phyloP scores from a whole-genome alignment of 106 monocot species.

The Dendrobium catenatum region DNA sequence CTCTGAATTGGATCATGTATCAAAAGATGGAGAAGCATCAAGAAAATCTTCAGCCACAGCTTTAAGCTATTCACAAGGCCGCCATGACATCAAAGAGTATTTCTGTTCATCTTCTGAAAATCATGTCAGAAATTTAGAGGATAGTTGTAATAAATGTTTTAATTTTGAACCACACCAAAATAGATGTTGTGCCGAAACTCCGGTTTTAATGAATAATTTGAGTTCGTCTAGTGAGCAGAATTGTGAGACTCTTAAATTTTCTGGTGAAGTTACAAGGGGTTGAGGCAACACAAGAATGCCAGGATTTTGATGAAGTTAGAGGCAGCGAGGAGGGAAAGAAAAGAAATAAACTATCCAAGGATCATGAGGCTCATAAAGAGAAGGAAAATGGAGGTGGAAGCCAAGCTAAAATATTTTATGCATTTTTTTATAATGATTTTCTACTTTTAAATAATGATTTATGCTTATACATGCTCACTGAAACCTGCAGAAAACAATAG shows the following conservation, averaged over 20 bases:
- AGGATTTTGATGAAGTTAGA: background rate
- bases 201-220: background rate
- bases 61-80: background rate
- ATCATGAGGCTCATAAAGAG: background rate
- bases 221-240: background rate
- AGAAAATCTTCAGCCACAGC: background rate
- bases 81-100: background rate
- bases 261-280: background rate
- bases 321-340: background rate
- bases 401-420: background rate
- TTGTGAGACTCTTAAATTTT: background rate
- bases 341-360: background rate
- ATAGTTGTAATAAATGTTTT: background rate
- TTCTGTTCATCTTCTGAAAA: background rate
- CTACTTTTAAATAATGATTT: too few relatives aligned
- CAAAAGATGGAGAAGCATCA: background rate
- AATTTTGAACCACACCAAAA: background rate
- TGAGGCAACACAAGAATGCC: background rate
- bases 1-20: background rate
- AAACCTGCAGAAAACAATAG: too few relatives aligned
- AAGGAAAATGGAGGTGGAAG: background rate
- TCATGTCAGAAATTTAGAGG: background rate
- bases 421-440: background rate
- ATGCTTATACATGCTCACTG: too few relatives aligned
- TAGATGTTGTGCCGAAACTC: background rate